Evolutionary conservation across 176 grass and related monocot genomes (phyloP).

Genomic region (Bonia amplexicaulis): DNA sequence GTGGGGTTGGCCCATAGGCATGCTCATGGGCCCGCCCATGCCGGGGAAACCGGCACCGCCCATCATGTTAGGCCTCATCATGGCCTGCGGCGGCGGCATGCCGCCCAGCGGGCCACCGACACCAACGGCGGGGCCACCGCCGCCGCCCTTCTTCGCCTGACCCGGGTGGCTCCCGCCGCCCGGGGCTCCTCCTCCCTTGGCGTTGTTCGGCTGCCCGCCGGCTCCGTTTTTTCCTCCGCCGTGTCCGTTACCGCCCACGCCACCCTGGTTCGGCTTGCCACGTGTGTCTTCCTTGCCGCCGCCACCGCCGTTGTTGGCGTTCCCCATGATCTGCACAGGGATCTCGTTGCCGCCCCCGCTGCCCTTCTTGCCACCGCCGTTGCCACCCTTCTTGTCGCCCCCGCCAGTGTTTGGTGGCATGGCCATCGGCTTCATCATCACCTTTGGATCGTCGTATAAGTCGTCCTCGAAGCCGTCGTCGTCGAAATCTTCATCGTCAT

Average conservation of each 20-base stretch:
- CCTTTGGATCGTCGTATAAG: slow-evolving; percentile 50
- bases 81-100: slow-evolving; percentile 30
- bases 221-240: slow-evolving; percentile 43
- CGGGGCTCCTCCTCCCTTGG: slow-evolving; percentile 36
- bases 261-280: slow-evolving; percentile 48
- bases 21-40: slow-evolving; percentile 35
- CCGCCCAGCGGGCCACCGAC: slow-evolving; percentile 16
- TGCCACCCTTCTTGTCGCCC: slow-evolving; percentile 38
- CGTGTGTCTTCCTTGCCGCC: slow-evolving; percentile 53
- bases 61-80: slow-evolving; percentile 46
- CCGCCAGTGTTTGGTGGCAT: slow-evolving; percentile 13
- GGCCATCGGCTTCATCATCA: slow-evolving; percentile 56
- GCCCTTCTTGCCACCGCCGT: slow-evolving; percentile 39
- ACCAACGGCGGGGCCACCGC: neutral
- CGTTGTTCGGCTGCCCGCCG: slow-evolving; percentile 36
- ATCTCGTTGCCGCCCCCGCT: slow-evolving; percentile 27
- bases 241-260: slow-evolving; percentile 36
- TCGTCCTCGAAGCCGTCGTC: slow-evolving; percentile 59
- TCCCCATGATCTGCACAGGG: slow-evolving; percentile 47
- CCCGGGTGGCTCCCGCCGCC: neutral
- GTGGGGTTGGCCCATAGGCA: slow-evolving; percentile 45
- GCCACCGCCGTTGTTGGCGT: neutral
- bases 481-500: slow-evolving; percentile 43
- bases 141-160: slow-evolving; percentile 33
- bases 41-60: slow-evolving; percentile 42